Evolutionary conservation across 768 basidiomycete genomes (phyloP), one percentile per base, ranked within the genome.

Genomic region (Lyophyllum shimeji): DNA sequence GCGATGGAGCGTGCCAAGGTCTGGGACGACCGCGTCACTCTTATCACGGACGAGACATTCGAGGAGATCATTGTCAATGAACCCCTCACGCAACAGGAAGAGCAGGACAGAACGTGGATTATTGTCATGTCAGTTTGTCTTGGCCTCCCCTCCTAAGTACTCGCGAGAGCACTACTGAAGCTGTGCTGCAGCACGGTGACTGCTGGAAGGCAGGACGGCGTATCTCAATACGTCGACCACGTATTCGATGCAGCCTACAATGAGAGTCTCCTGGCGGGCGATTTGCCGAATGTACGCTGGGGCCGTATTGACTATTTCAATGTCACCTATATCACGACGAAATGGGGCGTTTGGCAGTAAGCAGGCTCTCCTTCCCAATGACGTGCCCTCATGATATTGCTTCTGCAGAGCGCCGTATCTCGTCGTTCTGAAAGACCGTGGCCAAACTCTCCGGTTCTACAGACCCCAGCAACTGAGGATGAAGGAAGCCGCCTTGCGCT

Each of bases 241-340:
- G 73, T 84, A 25, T 94, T 93, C 64, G 92, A 93, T 64, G 76
- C 80, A 11, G 81, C 92, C 2, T 91, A 78, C 68, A 89, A 93
- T 67, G 71, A 80, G 59, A 81, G 86, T 5, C 51, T 81, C 31
- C 66, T 81, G 13, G 80, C 78, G 20, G 79, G 78, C 9, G 90
- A 88, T 66, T 71, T 91, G 17, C 84, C 84, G 2, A 68, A 90
- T 65, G 81, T 95, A 54, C 85, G 82, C 55, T 95, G 88, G 82
- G 94, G 84, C 49, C 84, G 94, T 58, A 84, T 96, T 55, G 92
- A 95, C 74, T 96, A 94, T 69, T 73, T 93, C 60, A 86, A 87
- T 58, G 93, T 95, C 59, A 93, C 90, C 3, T 72, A 77, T 51
- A 70, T 94, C 54, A 95, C 93, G 54, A 93, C 92, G 1, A 89